Evolutionary conservation across 176 grass and related monocot genomes (phyloP), one percentile per base, ranked within the genome.

Genomic region (Carex kokanica): DNA sequence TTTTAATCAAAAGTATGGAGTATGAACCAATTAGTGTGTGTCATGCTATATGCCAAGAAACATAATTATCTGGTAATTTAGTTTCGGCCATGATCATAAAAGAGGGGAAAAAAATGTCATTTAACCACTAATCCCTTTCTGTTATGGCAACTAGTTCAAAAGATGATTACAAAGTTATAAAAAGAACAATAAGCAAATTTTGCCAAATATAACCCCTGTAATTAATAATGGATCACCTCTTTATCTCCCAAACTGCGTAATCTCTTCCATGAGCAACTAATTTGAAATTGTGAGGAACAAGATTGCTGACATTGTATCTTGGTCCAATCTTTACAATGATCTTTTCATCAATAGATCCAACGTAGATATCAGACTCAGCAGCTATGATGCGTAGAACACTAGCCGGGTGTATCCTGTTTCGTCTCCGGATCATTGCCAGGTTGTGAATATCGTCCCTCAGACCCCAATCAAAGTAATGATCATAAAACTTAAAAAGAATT

Each of bases 381-480:
- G 84, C 85, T 18, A 97, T 88, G 74, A 97, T 91, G 14, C 36
- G 80, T 36, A 97, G 67, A 85, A 84, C 72, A 41, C 94, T 97
- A 17, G 29, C 64, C 0, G 85, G 72, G 24, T 84, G 83, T 59
- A 97, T 93, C n/a, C 70, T 86, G 0, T 87, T 87, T 2, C 69
- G 77, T n/a, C 54, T 80, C 72, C 94, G 89, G 64, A 97, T 85
- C 25, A 85, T 85, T 69, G 87, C 81, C 53, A 97, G 70, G 59
- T 40, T 54, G 18, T 20, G 82, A 63, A 97, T 97, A 91, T 93
- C 64, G 0, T 88, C 79, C 87, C 93, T 91, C 14, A 88, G 45
- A 17, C 84, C 84, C 91, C 87, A 91, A 56, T 90, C 91, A 68
- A 97, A 91, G 80, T 91, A 88, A 78, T 97, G 91, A 6, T 97